phyloP scores from a whole-genome alignment of 2,329 filamentous ascomycete genomes.

The Podosphaera xanthii region DNA sequence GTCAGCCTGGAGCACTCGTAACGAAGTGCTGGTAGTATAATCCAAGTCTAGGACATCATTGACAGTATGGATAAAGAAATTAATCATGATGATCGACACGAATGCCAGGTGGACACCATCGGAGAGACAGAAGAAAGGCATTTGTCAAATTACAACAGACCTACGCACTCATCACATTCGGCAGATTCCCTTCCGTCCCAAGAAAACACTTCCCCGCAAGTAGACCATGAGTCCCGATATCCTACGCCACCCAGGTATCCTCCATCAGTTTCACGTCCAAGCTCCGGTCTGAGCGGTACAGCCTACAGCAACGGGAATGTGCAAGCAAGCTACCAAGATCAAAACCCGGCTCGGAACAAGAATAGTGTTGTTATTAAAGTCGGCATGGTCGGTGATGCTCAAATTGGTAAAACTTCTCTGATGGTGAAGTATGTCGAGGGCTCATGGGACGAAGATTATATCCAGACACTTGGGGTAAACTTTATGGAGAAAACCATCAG shows the following conservation, averaged over 20 bases:
- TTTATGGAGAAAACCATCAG: conserved; percentile 99
- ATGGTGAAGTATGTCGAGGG: conserved; percentile 99
- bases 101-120: conserved; percentile 13
- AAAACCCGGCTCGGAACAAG: conserved; percentile 17
- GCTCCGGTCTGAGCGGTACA: conserved; percentile 15
- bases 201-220: conserved; percentile 12
- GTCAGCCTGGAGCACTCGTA: conserved; percentile 30
- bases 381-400: conserved; percentile 96
- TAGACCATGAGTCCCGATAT: conserved; percentile 14
- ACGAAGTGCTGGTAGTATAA: conserved; percentile 25
- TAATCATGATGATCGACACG: conserved; percentile 16
- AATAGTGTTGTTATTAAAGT: conserved; percentile 93
- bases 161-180: conserved; percentile 16
- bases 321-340: conserved; percentile 15
- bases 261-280: conserved; percentile 16
- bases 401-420: conserved; percentile 95
- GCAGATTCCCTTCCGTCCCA: conserved; percentile 14
- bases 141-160: conserved; percentile 13
- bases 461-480: conserved; percentile 94
- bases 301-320: conserved; percentile 10
- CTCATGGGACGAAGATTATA: conserved; percentile 99
- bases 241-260: conserved; percentile 15
- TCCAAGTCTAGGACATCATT: conserved; percentile 29
- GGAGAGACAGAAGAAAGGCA: conserved; percentile 14
- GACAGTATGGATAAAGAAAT: conserved; percentile 27